Conservation (phyloP, 441 rosid species). For the Adansonia grandidieri region DNA sequence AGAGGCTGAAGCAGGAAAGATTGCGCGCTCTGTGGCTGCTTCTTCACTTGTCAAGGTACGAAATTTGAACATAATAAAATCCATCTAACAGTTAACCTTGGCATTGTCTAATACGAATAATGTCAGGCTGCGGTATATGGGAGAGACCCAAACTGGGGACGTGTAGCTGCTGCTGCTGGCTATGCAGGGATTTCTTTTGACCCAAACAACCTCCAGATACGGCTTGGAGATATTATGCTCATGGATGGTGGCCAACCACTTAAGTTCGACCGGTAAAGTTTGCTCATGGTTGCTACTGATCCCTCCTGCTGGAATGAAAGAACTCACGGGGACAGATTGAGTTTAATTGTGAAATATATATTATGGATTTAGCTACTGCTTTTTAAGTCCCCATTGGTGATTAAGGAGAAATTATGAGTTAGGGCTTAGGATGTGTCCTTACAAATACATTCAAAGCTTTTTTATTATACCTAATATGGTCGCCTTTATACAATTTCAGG, state of each 20-base stretch:
- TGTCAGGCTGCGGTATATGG: conserved; percentile 90
- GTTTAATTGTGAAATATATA: not conserved
- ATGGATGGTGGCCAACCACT: conserved; percentile 96
- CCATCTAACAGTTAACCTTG: conserved; percentile 29
- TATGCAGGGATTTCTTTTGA: conserved; percentile 75
- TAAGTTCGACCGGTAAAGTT: conserved; percentile 58
- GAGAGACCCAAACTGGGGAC: conserved; percentile 98
- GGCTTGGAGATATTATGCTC: conserved; percentile 81
- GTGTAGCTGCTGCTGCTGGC: conserved; percentile 96
- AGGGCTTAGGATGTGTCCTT: not conserved
- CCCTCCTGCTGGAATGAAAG: not conserved
- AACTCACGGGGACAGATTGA: not conserved
- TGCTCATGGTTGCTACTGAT: not conserved
- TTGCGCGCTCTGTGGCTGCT: conserved; percentile 92
- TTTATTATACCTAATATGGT: not conserved
- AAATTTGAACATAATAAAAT: conserved; percentile 19
- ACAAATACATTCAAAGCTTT: not conserved
- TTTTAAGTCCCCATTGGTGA: not conserved
- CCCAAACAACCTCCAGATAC: conserved; percentile 61
- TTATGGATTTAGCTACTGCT: not conserved
- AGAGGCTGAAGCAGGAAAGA: conserved; percentile 80
- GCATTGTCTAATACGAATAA: conserved; percentile 29
- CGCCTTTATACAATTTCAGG: conserved; percentile 46
- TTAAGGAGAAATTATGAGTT: not conserved
- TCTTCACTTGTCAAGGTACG: conserved; percentile 92